Evolutionary conservation across 1,139 yeast genomes (phyloP).

Genomic region (Wickerhamiella pararugosa): DNA sequence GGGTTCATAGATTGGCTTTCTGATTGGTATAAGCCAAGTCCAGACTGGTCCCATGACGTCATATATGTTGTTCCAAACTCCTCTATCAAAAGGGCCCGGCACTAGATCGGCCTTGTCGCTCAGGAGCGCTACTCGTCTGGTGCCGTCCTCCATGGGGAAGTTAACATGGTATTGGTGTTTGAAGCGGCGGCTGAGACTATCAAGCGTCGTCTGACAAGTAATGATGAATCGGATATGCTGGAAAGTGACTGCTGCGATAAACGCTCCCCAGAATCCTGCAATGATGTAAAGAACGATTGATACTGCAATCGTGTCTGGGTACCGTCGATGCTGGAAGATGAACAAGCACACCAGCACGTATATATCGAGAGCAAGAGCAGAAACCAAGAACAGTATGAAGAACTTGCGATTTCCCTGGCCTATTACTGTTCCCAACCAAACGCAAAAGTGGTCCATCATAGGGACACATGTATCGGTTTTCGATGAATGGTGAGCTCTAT

Average conservation of each 20-base stretch:
- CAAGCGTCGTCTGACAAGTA: slow-evolving; percentile 24
- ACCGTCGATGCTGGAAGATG: slow-evolving; percentile 17
- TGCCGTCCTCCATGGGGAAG: slow-evolving; percentile 18
- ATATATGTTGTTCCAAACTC: slow-evolving; percentile 21
- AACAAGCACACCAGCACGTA: slow-evolving; percentile 23
- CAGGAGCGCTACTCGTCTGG: slow-evolving; percentile 18
- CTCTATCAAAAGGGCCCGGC: slow-evolving; percentile 22
- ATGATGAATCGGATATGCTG: slow-evolving; percentile 21
- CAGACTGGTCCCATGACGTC: slow-evolving; percentile 24
- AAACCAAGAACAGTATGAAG: slow-evolving; percentile 52
- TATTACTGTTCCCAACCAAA: slow-evolving; percentile 79
- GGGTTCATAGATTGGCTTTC: slow-evolving; percentile 15
- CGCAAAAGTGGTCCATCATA: slow-evolving; percentile 64
- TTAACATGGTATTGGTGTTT: slow-evolving; percentile 18
- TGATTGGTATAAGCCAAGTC: slow-evolving; percentile 26
- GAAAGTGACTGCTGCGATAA: slow-evolving; percentile 19
- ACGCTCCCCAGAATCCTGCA: slow-evolving; percentile 16
- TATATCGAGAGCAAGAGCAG: slow-evolving; percentile 15
- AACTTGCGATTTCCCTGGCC: slow-evolving; percentile 66
- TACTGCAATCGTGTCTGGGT: slow-evolving; percentile 19
- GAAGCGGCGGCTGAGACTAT: slow-evolving; percentile 19
- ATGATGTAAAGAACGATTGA: slow-evolving; percentile 22
- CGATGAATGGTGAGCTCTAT: slow-evolving; percentile 70
- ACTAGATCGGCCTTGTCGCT: slow-evolving; percentile 15
- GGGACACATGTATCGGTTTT: slow-evolving; percentile 55